Evolutionary conservation across 805 yeast species (phyloP), one percentile per base, ranked within the genome.

Genomic region (Debaryomyces hansenii): DNA sequence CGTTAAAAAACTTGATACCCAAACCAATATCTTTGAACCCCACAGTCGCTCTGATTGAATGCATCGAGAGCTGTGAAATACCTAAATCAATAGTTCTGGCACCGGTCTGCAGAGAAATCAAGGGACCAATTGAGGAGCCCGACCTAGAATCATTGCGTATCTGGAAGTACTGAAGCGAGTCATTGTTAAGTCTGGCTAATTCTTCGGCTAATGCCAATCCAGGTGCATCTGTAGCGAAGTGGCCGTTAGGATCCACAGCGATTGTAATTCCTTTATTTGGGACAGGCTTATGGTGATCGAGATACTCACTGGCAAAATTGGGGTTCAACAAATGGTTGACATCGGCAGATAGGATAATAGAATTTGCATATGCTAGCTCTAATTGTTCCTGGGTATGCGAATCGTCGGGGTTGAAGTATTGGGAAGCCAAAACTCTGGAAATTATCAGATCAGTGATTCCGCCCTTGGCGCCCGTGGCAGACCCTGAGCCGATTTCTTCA

Each of bases 91-190:
- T 79, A 37, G 92, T 85, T 58, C 88, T 74, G 3, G 87, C 87
- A 46, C 90, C 90, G 1, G 88, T 82, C 51, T 76, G 79, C 35
- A 78, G 66, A 12, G 87, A 71, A 45, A 84, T 70, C 9, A 78
- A 73, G 18, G 89, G 96, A 0, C 96, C 96, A 60, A 90, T 87
- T 21, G 96, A 88, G 34, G 95, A 95, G 28, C 96, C 96, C 0
- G 90, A 84, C 61, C 94, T 79, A 12, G 87, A 78, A 62, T 84
- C 91, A 67, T 90, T 89, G 66, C 94, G 80, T 63, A 87, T 85
- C 60, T 89, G 96, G 82, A 88, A 88, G 66, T 82, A 83, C 68
- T 90, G 96, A 24, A 89, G 54, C 44, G 70, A 67, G 61, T 86
- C 90, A 42, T 74, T 85, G 50, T 87, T 83, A 44, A 69, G 60